Conservation (phyloP, 257 asterid species). For the Solanum gracilifrons region DNA sequence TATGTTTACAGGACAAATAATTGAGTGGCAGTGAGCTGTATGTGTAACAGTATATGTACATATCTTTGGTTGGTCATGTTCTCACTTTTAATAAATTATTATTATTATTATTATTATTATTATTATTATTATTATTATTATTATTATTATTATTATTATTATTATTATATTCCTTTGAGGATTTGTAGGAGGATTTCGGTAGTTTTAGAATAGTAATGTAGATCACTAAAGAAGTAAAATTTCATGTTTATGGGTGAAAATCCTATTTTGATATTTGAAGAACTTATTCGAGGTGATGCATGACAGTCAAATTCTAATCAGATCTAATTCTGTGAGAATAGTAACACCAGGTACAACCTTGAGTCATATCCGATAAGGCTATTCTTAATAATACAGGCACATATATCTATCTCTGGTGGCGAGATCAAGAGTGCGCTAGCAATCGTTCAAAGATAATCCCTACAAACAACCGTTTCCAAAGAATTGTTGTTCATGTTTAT, state of each 20-base stretch:
- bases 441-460: not conserved
- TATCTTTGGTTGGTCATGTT: not conserved
- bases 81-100: not conserved
- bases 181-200: not conserved
- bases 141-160: not conserved
- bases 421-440: not conserved
- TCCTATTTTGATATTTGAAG: too few species aligned
- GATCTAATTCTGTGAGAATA: not conserved
- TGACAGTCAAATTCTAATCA: not conserved
- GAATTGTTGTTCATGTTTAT: not conserved
- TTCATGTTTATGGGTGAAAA: not conserved
- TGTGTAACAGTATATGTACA: not conserved
- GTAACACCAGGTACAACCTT: not conserved
- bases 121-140: not conserved
- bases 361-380: not conserved
- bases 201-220: not conserved
- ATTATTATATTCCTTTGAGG: not conserved
- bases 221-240: not conserved
- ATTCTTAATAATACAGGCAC: not conserved
- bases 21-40: not conserved
- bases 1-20: not conserved
- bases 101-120: not conserved
- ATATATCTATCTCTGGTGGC: not conserved
- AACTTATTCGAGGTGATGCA: not conserved
- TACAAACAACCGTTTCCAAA: not conserved